phyloP scores from a whole-genome alignment of 805 yeast species.

The Lipomyces yamadae region DNA sequence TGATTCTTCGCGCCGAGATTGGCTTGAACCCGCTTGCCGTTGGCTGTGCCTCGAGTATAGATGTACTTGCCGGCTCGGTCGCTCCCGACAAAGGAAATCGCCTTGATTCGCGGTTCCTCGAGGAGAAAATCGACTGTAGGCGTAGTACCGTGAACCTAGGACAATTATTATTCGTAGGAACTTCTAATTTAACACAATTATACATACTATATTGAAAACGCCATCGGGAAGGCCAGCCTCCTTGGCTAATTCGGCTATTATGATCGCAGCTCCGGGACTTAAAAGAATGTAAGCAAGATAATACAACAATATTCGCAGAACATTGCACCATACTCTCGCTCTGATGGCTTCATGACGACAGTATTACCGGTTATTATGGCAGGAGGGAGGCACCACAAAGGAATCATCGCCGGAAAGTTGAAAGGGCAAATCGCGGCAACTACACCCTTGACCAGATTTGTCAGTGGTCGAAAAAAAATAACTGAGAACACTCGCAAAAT shows the following conservation, averaged over 20 bases:
- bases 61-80: slow-evolving; percentile 79
- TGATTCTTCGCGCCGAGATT: slow-evolving; percentile 82
- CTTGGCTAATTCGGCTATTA: slow-evolving; percentile 70
- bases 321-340: slow-evolving; percentile 53
- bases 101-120: slow-evolving; percentile 75
- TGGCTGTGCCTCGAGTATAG: slow-evolving; percentile 64
- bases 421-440: slow-evolving; percentile 79
- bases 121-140: slow-evolving; percentile 71
- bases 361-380: slow-evolving; percentile 74
- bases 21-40: slow-evolving; percentile 78
- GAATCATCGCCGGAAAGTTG: slow-evolving; percentile 86
- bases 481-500: no score
- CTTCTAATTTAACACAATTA: not conserved
- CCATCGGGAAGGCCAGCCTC: slow-evolving; percentile 81
- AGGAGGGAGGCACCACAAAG: slow-evolving; percentile 68
- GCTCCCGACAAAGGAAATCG: slow-evolving; percentile 79
- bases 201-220: slow-evolving; percentile 50
- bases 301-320: not conserved
- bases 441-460: slow-evolving; percentile 54
- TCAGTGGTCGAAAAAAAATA: no score
- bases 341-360: slow-evolving; percentile 70
- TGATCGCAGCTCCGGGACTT: slow-evolving; percentile 74
- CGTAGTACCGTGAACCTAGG: slow-evolving; percentile 65
- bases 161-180: slow-evolving; percentile 36
- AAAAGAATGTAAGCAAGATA: not conserved